A percentile compares a stretch with the other conserved stretches of the same genome.
Conservation (phyloP, 108 stramenopile species). For the Nannochloropsis oceanica region DNA sequence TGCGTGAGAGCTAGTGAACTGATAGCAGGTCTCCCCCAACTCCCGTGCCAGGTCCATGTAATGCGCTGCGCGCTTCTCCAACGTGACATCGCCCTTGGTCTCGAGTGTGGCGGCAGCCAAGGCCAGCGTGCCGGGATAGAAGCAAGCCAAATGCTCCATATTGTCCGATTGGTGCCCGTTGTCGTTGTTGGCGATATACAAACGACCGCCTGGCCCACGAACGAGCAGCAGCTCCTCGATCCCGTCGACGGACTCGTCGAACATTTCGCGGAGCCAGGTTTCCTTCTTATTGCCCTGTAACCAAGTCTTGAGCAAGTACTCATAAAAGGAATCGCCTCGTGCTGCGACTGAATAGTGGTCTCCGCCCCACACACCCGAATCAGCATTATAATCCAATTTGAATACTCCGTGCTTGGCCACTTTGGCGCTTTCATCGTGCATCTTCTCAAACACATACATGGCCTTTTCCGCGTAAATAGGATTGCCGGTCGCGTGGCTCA, state of each 20-base stretch:
- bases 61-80: slow-evolving; percentile 46
- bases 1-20: slow-evolving; percentile 65
- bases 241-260: slow-evolving; percentile 71
- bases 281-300: slow-evolving; percentile 52
- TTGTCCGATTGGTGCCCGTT: not conserved
- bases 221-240: slow-evolving; percentile 49
- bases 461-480: slow-evolving; percentile 50
- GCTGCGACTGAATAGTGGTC: slow-evolving; percentile 40
- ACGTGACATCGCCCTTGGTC: slow-evolving; percentile 10
- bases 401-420: slow-evolving; percentile 15
- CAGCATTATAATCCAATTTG: slow-evolving; percentile 14
- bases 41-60: slow-evolving; percentile 52
- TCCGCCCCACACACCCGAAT: not conserved
- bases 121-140: slow-evolving; percentile 63
- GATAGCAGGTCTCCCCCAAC: slow-evolving; percentile 83
- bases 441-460: slow-evolving; percentile 49
- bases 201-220: slow-evolving; percentile 51
- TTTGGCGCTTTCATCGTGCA: not conserved
- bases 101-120: slow-evolving; percentile 56
- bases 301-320: slow-evolving; percentile 57
- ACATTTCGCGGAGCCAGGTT: slow-evolving; percentile 46
- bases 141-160: slow-evolving; percentile 56
- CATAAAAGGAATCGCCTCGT: slow-evolving; percentile 57
- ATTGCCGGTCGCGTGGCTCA: slow-evolving; percentile 51
- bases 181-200: slow-evolving; percentile 44